Base-by-base conservation (phyloP, 768 basidiomycete genomes). In the Lactifluus hygrophoroides region DNA sequence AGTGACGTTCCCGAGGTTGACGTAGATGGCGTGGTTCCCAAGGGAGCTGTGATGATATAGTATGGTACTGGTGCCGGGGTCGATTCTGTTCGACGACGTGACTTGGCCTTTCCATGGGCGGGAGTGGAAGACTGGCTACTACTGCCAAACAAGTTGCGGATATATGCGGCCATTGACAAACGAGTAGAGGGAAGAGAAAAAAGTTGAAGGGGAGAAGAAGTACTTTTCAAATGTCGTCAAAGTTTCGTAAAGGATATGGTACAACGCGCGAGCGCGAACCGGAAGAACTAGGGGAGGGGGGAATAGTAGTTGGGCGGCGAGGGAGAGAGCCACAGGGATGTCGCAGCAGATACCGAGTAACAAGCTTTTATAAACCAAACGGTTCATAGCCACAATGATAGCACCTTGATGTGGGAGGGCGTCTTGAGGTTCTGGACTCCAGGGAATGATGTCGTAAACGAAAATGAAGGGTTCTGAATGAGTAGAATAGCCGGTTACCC, bases 101-200 rank as follows among this genome's bases (percentile, higher is more conserved):
- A 68, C 67, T 74, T 80, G 56, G 75, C 66, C 27, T 58, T 65
- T 54, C 63, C 65, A 68, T 63, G 61, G 65, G 60, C 49, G 65
- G 63, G 63, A 67, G 65, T 54, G 5, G 53, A 21, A 3, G 51
- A 54, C n/a, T n/a, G 63, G 63, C 28, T 9, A 16, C 63, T 65
- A 38, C 70, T 71, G 43, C 76, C 76, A 56, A 78, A 78, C 64
- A 77, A 69, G 58, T 68, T 77, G 60, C 80, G 80, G 57, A 81
- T 66, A 70, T 78, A 77, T 34, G 80, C 75, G 50, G 78, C 73
- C 79, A 80, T 80, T 56, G 3, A 54, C 63, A 52, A 34, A 47
- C 25, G 40, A 30, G 21, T 49, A 19, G 49, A 56, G 43, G 34
- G 48, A 21, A n/a, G 5, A 23, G 30, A 44, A 42, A 23, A 50